Evolutionary conservation across 192 early-diverging fungal genomes (phyloP).

Genomic region (Funneliformis mosseae): DNA sequence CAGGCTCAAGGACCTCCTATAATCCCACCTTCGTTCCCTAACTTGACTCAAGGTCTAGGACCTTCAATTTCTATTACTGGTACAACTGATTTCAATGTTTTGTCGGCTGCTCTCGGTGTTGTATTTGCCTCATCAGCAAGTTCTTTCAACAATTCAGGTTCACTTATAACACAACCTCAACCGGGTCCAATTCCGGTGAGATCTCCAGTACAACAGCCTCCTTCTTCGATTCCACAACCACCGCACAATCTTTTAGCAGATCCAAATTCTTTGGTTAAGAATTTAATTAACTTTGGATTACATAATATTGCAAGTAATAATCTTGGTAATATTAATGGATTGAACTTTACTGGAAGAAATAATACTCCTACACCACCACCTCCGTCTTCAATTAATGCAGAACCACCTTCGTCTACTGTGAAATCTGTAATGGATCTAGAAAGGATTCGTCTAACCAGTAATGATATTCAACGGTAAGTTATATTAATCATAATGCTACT

Average conservation of each 20-base stretch:
- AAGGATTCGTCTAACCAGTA: slow-evolving; percentile 50
- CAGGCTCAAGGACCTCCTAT: slow-evolving; percentile 4
- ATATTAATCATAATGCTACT: neutral
- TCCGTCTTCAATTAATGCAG: neutral
- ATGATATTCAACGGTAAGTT: slow-evolving; percentile 52
- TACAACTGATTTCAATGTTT: slow-evolving; percentile 8
- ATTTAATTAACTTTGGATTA: slow-evolving; percentile 31
- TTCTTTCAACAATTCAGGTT: neutral
- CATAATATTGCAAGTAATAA: neutral
- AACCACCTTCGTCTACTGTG: slow-evolving; percentile 8
- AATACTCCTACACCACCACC: slow-evolving; percentile 11
- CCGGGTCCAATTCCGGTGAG: neutral
- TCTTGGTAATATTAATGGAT: slow-evolving; percentile 11
- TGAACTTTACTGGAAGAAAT: neutral
- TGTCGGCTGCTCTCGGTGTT: neutral
- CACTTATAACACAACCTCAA: neutral
- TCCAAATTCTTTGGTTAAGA: slow-evolving; percentile 24
- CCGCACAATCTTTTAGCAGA: slow-evolving; percentile 21
- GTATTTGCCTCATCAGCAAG: neutral
- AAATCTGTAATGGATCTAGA: slow-evolving; percentile 34
- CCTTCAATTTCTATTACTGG: slow-evolving; percentile 9
- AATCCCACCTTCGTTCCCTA: neutral
- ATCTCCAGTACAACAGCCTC: neutral
- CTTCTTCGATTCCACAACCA: neutral
- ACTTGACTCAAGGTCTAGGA: neutral